These are phyloP conservation scores for Calonectria pseudoturangicola DNA, from an alignment of 2,329 filamentous ascomycete species.

Conservation along the genomic window DNA sequence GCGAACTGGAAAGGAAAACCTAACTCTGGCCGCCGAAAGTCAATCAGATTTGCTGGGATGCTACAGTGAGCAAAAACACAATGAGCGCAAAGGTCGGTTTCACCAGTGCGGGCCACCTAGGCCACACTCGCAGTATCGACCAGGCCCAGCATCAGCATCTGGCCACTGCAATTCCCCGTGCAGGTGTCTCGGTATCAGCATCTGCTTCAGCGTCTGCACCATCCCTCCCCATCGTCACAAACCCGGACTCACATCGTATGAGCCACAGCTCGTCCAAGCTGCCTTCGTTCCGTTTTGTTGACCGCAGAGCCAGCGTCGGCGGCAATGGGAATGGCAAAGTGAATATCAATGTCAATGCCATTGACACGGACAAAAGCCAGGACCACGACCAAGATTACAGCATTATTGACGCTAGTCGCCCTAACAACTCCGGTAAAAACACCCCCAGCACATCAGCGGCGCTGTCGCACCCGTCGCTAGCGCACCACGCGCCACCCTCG, in stretches of 20 bases:
- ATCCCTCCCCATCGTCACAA: slow-evolving; percentile 43
- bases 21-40: slow-evolving; percentile 24
- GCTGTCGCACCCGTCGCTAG: slow-evolving; percentile 49
- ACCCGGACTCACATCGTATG: slow-evolving; percentile 69
- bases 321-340: slow-evolving; percentile 51
- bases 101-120: slow-evolving; percentile 53
- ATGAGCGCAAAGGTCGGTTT: slow-evolving; percentile 57
- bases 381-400: slow-evolving; percentile 42
- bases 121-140: slow-evolving; percentile 44
- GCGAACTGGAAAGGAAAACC: slow-evolving; percentile 14
- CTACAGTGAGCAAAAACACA: slow-evolving; percentile 48
- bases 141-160: slow-evolving; percentile 44
- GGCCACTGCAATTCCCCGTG: slow-evolving; percentile 36
- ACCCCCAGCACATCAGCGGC: slow-evolving; percentile 50
- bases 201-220: slow-evolving; percentile 44
- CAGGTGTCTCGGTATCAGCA: slow-evolving; percentile 41
- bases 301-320: slow-evolving; percentile 61
- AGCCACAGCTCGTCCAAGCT: slow-evolving; percentile 74
- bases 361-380: slow-evolving; percentile 43
- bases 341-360: slow-evolving; percentile 49
- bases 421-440: slow-evolving; percentile 41
- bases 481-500: slow-evolving; percentile 47
- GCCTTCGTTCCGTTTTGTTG: slow-evolving; percentile 72
- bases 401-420: slow-evolving; percentile 46
- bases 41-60: slow-evolving; percentile 52